Conservation (phyloP, 2,329 filamentous ascomycete species). For the Stagonosporopsis tanaceti region DNA sequence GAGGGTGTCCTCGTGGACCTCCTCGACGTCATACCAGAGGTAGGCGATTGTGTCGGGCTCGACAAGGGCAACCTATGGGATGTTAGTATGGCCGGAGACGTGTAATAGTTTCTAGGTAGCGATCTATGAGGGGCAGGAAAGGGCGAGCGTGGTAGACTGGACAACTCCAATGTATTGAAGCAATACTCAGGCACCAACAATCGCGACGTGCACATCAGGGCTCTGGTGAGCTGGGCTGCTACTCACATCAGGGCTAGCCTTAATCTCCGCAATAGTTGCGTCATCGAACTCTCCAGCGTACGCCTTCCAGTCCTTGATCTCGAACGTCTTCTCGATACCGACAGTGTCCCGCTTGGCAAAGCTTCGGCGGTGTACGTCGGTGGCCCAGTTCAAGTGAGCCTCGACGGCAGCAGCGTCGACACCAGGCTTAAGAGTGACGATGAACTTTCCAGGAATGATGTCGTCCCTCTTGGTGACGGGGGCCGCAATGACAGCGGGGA, state of each 20-base stretch:
- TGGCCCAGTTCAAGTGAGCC: conserved; percentile 44
- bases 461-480: conserved; percentile 26
- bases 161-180: neutral
- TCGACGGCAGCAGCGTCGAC: conserved; percentile 34
- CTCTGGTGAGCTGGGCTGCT: neutral
- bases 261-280: conserved; percentile 54
- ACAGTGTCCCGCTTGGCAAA: conserved; percentile 44
- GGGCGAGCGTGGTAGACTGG: neutral
- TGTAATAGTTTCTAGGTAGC: neutral
- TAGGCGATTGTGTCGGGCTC: conserved; percentile 27
- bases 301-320: conserved; percentile 54
- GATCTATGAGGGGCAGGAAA: neutral
- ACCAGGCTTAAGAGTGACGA: conserved; percentile 34
- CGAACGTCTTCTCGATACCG: conserved; percentile 55
- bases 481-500: conserved; percentile 20
- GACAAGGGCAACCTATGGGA: conserved; percentile 21
- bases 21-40: conserved; percentile 21
- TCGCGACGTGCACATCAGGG: neutral
- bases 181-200: neutral
- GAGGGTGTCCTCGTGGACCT: conserved; percentile 18
- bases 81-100: neutral
- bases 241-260: conserved; percentile 28
- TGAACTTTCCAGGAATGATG: conserved; percentile 32
- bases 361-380: conserved; percentile 49
- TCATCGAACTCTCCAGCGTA: conserved; percentile 59